Percentiles rank a stretch among this genome's conserved stretches.
Conservation (phyloP, 2,329 filamentous ascomycete species). For the Pseudogymnoascus sp. region DNA sequence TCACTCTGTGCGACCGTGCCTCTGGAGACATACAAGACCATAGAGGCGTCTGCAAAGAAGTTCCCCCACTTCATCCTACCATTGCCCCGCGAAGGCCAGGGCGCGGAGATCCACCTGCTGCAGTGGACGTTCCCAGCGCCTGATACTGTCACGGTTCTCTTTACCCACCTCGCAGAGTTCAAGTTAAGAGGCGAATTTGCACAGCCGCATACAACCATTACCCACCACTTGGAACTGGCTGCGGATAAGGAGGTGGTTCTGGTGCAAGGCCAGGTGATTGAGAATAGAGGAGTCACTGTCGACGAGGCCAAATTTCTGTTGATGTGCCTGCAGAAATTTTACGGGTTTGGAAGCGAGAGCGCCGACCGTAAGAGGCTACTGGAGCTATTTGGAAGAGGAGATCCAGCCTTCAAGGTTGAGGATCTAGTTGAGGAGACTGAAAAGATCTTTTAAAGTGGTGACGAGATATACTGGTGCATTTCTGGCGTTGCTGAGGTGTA, state of each 20-base stretch:
- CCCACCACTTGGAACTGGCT: conserved; percentile 78
- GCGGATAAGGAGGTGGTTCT: conserved; percentile 71
- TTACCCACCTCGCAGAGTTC: conserved; percentile 90
- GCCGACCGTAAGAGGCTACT: conserved; percentile 61
- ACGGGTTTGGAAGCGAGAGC: conserved; percentile 55
- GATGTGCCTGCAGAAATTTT: conserved; percentile 93
- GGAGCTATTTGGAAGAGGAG: conserved; percentile 74
- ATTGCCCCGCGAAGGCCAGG: conserved; percentile 59
- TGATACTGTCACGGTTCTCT: conserved; percentile 69
- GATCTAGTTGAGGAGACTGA: conserved; percentile 84
- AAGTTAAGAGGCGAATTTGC: conserved; percentile 86
- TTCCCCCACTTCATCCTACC: conserved; percentile 90
- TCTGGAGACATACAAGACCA: conserved; percentile 61
- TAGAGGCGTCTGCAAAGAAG: conserved; percentile 62
- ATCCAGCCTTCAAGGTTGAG: conserved; percentile 73
- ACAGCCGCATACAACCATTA: conserved; percentile 86
- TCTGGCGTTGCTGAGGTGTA: background rate
- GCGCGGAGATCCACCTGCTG: conserved; percentile 90
- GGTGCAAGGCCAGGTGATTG: conserved; percentile 74
- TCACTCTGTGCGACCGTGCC: conserved; percentile 83
- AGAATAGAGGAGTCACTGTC: conserved; percentile 67
- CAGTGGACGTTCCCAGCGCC: conserved; percentile 87
- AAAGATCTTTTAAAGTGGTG: conserved; percentile 49
- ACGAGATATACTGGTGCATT: background rate
- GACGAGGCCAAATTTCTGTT: conserved; percentile 85